Conservation (phyloP, 345 rosid species). For the Theobroma cacao region DNA sequence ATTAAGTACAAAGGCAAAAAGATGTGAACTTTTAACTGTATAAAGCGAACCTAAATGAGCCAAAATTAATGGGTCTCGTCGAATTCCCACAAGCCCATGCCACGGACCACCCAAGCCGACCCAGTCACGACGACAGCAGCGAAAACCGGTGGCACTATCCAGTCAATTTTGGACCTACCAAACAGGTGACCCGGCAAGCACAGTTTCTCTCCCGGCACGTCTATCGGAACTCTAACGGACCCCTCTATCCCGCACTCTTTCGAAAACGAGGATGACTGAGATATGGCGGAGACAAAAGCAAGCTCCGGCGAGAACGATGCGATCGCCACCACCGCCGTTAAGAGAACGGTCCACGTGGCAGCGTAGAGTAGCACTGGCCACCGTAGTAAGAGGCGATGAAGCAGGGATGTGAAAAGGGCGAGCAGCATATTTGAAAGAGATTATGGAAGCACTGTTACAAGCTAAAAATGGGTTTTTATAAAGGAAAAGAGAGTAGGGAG, state of each 20-base stretch:
- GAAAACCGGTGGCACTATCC: conserved; percentile 73
- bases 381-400: conserved; percentile 40
- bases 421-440: conserved; percentile 22
- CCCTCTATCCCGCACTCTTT: conserved; percentile 43
- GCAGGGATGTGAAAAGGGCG: conserved; percentile 24
- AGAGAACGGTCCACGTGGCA: conserved; percentile 64
- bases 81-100: conserved; percentile 61
- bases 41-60: conserved; percentile 2
- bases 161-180: conserved; percentile 55
- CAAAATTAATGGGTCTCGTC: conserved; percentile 36
- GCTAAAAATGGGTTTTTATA: not conserved
- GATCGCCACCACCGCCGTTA: conserved; percentile 58
- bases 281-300: conserved; percentile 67
- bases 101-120: conserved; percentile 69
- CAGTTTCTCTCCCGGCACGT: conserved; percentile 52
- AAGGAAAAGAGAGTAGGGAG: not conserved
- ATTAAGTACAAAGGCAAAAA: not conserved
- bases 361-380: conserved; percentile 70
- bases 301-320: conserved; percentile 82
- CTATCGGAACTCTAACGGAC: conserved; percentile 56
- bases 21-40: not conserved
- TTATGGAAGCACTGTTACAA: not conserved
- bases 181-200: conserved; percentile 68
- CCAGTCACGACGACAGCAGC: conserved; percentile 82
- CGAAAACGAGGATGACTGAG: conserved; percentile 50